Conservation (phyloP, 208 protist species). For the Leishmania tarentolae region DNA sequence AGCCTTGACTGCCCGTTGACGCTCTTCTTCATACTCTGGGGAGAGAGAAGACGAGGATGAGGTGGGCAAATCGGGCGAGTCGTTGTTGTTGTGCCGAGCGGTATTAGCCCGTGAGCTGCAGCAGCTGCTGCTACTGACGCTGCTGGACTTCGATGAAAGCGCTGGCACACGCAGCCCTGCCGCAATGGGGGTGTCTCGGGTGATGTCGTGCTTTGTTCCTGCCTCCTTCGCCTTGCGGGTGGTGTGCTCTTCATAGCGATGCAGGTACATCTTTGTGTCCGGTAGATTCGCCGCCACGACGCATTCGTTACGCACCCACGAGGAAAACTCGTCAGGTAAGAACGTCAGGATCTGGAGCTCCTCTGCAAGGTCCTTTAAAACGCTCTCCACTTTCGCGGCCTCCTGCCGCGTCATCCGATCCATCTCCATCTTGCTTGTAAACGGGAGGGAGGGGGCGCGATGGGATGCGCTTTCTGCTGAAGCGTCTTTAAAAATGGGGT, state of each 20-base stretch:
- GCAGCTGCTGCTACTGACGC: background rate
- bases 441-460: background rate
- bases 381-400: slow-evolving; percentile 75
- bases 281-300: slow-evolving; percentile 36
- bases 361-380: slow-evolving; percentile 66
- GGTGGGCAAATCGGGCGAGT: background rate
- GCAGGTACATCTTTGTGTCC: slow-evolving; percentile 18
- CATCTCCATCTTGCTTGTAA: slow-evolving; percentile 68
- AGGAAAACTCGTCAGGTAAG: slow-evolving; percentile 64
- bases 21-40: slow-evolving; percentile 41
- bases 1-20: slow-evolving; percentile 40
- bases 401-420: slow-evolving; percentile 81
- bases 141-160: background rate
- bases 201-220: background rate
- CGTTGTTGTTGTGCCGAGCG: background rate
- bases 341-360: slow-evolving; percentile 71
- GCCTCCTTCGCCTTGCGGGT: slow-evolving; percentile 1
- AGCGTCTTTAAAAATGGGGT: background rate
- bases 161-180: background rate
- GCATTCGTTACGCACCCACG: slow-evolving; percentile 68
- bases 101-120: slow-evolving; percentile 9
- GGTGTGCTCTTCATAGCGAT: slow-evolving; percentile 26
- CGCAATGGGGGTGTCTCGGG: too few species aligned
- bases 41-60: background rate
- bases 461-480: background rate